A percentile compares a stretch with the other conserved stretches of the same genome.
These are phyloP conservation scores for Exophiala sp. DNA, from an alignment of 2,329 filamentous ascomycete genomes.

Conservation along the genomic window DNA sequence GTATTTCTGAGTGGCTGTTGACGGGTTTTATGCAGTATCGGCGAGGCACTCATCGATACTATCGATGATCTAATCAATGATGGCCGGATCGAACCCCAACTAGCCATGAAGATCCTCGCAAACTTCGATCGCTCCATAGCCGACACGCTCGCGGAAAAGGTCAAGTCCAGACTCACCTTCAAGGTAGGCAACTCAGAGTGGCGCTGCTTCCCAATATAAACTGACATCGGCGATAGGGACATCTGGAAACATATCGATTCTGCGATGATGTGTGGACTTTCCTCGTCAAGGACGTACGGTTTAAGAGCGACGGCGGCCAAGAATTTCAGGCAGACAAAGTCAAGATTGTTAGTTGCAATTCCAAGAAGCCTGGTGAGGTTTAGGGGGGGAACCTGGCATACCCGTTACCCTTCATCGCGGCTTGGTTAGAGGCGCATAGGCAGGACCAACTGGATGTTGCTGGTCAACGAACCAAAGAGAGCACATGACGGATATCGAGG, in stretches of 20 bases:
- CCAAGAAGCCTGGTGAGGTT: slow-evolving; percentile 68
- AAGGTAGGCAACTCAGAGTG: slow-evolving; percentile 61
- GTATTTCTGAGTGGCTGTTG: slow-evolving; percentile 9
- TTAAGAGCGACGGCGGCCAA: slow-evolving; percentile 86
- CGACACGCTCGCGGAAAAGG: slow-evolving; percentile 85
- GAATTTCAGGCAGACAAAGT: slow-evolving; percentile 82
- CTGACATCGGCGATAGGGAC: slow-evolving; percentile 60
- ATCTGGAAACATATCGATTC: slow-evolving; percentile 97
- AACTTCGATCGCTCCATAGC: slow-evolving; percentile 95
- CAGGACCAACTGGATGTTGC: too few relatives aligned
- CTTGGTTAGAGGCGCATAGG: too few relatives aligned
- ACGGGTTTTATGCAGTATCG: slow-evolving; percentile 63
- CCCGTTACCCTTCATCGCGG: neutral
- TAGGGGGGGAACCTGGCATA: slow-evolving; percentile 1
- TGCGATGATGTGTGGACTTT: slow-evolving; percentile 99
- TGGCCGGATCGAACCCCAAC: slow-evolving; percentile 91
- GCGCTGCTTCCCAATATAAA: neutral
- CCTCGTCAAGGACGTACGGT: slow-evolving; percentile 96
- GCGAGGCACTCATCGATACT: slow-evolving; percentile 87
- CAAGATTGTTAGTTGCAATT: slow-evolving; percentile 98
- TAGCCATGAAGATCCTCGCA: slow-evolving; percentile 95
- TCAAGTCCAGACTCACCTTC: slow-evolving; percentile 86
- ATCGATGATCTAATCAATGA: slow-evolving; percentile 95
- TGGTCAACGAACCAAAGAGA: too few relatives aligned
- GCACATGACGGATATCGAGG: too few relatives aligned